These are phyloP conservation scores for Mycena leptocephala DNA, from an alignment of 768 basidiomycete genomes.

Conservation along the genomic window DNA sequence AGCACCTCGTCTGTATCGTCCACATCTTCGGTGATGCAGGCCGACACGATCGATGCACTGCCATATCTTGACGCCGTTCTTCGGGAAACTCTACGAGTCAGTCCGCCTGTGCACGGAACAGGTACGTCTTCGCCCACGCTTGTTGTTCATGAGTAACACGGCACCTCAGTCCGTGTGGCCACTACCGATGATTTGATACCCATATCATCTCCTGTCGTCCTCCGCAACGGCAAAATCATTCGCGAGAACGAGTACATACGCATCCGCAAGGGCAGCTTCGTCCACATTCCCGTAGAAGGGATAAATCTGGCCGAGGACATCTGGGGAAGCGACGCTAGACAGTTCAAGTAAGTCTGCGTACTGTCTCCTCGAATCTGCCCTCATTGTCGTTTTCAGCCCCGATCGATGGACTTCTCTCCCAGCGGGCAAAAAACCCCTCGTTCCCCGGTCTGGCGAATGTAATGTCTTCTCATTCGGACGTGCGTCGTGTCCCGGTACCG, in stretches of 20 bases:
- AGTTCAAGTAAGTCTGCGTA: constrained; percentile 65
- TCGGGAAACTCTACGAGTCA: constrained; percentile 70
- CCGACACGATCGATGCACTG: constrained; percentile 57
- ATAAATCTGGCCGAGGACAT: constrained; percentile 66
- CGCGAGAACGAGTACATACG: constrained; percentile 55
- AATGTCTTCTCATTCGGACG: constrained; percentile 70
- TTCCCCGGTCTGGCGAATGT: constrained; percentile 66
- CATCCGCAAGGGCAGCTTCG: constrained; percentile 69
- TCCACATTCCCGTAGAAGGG: constrained; percentile 74
- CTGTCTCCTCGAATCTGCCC: neutral
- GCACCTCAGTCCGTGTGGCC: constrained; percentile 62
- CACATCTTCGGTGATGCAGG: constrained; percentile 32
- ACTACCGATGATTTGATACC: constrained; percentile 70
- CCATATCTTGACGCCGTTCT: constrained; percentile 73
- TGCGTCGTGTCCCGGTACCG: constrained; percentile 67
- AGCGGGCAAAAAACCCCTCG: constrained; percentile 48
- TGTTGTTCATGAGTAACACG: neutral
- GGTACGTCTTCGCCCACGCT: constrained; percentile 29
- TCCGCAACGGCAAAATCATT: constrained; percentile 57
- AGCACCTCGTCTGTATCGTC: constrained; percentile 41
- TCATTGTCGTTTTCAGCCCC: constrained; percentile 55
- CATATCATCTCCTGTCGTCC: constrained; percentile 60
- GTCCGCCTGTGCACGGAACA: constrained; percentile 71
- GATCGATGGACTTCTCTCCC: constrained; percentile 68
- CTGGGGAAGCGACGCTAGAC: constrained; percentile 69